Conservation (phyloP, 208 protist species). For the Plasmodiophora brassicae region DNA sequence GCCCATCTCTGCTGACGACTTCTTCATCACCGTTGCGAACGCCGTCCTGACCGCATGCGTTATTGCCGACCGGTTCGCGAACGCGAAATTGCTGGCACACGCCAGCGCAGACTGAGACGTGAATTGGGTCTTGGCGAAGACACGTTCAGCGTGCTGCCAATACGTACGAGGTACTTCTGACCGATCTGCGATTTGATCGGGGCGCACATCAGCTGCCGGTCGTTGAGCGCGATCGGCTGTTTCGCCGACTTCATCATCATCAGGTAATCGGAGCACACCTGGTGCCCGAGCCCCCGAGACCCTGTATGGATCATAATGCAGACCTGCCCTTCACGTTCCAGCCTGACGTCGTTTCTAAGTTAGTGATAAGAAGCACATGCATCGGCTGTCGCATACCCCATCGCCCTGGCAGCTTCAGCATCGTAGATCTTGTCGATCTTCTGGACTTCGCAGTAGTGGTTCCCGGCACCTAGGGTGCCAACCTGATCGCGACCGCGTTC, state of each 20-base stretch:
- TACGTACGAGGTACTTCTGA: slow-evolving; percentile 63
- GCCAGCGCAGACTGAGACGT: slow-evolving; percentile 61
- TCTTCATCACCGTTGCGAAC: slow-evolving; percentile 58
- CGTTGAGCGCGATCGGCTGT: slow-evolving; percentile 59
- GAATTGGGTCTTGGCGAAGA: background rate
- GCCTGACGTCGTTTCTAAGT: too few species aligned
- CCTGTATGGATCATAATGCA: slow-evolving; percentile 77
- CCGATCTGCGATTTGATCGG: slow-evolving; percentile 67
- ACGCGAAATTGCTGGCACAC: slow-evolving; percentile 76
- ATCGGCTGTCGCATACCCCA: too few species aligned
- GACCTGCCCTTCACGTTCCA: slow-evolving; percentile 62
- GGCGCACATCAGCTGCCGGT: slow-evolving; percentile 73
- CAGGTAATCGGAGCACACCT: slow-evolving; percentile 63
- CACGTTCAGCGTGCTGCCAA: background rate
- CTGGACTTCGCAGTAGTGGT: slow-evolving; percentile 72
- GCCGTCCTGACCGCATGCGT: slow-evolving; percentile 66
- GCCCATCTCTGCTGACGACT: slow-evolving; percentile 61
- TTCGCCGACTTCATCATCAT: background rate
- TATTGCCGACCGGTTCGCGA: slow-evolving; percentile 72
- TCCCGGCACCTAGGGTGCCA: slow-evolving; percentile 78
- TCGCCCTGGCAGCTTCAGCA: slow-evolving; percentile 59
- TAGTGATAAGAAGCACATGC: too few species aligned
- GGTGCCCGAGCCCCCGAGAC: slow-evolving; percentile 75
- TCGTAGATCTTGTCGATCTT: slow-evolving; percentile 76
- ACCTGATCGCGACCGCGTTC: slow-evolving; percentile 72